Conservation (phyloP, 2,329 filamentous ascomycete species). For the Neonectria ditissima region DNA sequence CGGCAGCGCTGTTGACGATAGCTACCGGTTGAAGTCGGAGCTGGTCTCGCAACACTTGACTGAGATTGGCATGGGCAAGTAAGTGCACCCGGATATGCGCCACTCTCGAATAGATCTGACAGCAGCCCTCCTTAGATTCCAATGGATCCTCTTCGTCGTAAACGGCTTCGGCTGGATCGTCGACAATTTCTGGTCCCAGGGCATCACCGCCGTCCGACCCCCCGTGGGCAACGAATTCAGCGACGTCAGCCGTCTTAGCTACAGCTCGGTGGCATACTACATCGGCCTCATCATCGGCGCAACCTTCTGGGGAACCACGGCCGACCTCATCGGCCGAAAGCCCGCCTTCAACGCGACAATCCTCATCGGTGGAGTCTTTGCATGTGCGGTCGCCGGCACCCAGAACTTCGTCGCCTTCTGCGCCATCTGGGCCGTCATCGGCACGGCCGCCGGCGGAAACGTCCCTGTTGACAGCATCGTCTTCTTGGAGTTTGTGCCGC, state of each 20-base stretch:
- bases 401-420: slow-evolving; percentile 69
- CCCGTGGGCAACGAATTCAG: slow-evolving; percentile 51
- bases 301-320: slow-evolving; percentile 58
- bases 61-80: slow-evolving; percentile 52
- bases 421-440: slow-evolving; percentile 64
- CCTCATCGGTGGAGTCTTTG: slow-evolving; percentile 64
- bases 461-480: slow-evolving; percentile 61
- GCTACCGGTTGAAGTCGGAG: slow-evolving; percentile 50
- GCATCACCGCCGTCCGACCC: slow-evolving; percentile 50
- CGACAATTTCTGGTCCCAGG: slow-evolving; percentile 57
- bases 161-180: slow-evolving; percentile 61
- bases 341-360: slow-evolving; percentile 60
- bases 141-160: slow-evolving; percentile 59
- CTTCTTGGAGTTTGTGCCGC: slow-evolving; percentile 61
- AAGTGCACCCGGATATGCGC: slow-evolving; percentile 32
- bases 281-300: slow-evolving; percentile 59
- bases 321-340: slow-evolving; percentile 56
- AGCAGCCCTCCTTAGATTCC: slow-evolving; percentile 43
- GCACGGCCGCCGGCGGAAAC: slow-evolving; percentile 57
- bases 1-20: slow-evolving; percentile 46
- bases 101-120: too few relatives aligned
- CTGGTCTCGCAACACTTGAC: slow-evolving; percentile 45
- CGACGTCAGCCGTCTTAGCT: slow-evolving; percentile 47
- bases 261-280: slow-evolving; percentile 51
- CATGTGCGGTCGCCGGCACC: slow-evolving; percentile 66